Evolutionary conservation across 495 filamentous ascomycete genomes (phyloP), one percentile per base, ranked within the genome.

Genomic region (Trichoderma virens): DNA sequence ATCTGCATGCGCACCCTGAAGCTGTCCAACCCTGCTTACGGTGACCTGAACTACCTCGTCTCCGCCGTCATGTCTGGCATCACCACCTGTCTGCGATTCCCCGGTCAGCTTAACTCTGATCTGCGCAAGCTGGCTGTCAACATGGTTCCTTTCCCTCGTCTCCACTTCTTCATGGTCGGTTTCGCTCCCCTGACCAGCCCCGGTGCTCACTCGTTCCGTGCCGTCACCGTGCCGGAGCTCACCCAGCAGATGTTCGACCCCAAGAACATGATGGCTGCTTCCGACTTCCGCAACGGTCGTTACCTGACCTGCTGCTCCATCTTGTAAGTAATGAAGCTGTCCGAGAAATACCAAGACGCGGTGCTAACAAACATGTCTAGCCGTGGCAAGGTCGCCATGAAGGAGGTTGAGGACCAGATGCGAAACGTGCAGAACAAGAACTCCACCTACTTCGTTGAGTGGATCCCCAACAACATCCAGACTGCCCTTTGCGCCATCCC

Each of bases 251-350:
- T 99, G 92, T 99, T 91, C 84, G 94, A 99, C 84, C 94, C 94
- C 73, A 99, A 99, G 90, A 99, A 99, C 87, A 99, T 99, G 94
- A 99, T 99, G 94, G 94, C 94, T 79, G 94, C 94, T 64, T 94
- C 92, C 62, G 94, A 99, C 83, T 99, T 99, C 90, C 89, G 94
- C 71, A 99, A 99, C 78, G 94, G 94, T 73, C 95, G 94, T 69
- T 99, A 99, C 83, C 88, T 99, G 66, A 99, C 94, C 66, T 99
- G 94, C 88, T 97, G 92, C 80, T 93, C 95, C 79, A 96, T 99
- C 81, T 99, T 98, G 78, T 81, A 70, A 74, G 79, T 72, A 66
- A 47, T 28, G 62, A 32, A 5, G 28, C 14, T 60, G 28, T 8
- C 8, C 61, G 30, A 20, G 47, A 3, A 16, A 18, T 27, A 30